Evolutionary conservation across 2,329 filamentous ascomycete genomes (phyloP).

Genomic region (Penicillium polonicum): DNA sequence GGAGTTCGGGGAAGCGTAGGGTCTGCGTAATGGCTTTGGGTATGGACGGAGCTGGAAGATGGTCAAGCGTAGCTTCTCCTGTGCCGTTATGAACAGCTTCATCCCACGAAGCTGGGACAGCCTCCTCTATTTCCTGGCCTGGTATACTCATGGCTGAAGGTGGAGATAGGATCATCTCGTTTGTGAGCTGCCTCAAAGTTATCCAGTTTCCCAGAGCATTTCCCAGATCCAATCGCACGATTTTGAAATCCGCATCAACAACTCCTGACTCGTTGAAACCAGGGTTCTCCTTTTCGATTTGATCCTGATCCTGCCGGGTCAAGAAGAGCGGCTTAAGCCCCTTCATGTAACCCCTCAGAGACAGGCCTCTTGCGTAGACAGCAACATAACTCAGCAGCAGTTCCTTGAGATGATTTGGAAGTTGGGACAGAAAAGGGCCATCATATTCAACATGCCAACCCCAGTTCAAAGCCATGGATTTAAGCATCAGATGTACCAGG

Average conservation of each 20-base stretch:
- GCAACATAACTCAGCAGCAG: slow-evolving; percentile 58
- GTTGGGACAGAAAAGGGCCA: slow-evolving; percentile 51
- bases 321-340: slow-evolving; percentile 54
- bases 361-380: slow-evolving; percentile 46
- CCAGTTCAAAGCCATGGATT: slow-evolving; percentile 58
- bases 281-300: slow-evolving; percentile 7
- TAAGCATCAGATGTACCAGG: slow-evolving; percentile 53
- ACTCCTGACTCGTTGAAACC: slow-evolving; percentile 4
- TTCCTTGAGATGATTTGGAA: slow-evolving; percentile 54
- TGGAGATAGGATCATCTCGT: slow-evolving; percentile 41
- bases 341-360: slow-evolving; percentile 40
- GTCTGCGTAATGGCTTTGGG: slow-evolving; percentile 25
- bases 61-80: not conserved
- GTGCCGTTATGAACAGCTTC: slow-evolving; percentile 23
- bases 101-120: slow-evolving; percentile 45
- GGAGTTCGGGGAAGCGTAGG: slow-evolving; percentile 53
- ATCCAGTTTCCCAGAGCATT: slow-evolving; percentile 51
- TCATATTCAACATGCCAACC: slow-evolving; percentile 57
- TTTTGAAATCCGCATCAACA: slow-evolving; percentile 39
- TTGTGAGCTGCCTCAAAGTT: slow-evolving; percentile 49
- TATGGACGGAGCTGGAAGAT: slow-evolving; percentile 5
- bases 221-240: slow-evolving; percentile 55
- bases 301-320: slow-evolving; percentile 11
- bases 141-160: slow-evolving; percentile 4
- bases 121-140: slow-evolving; percentile 10